A percentile compares a stretch with the other conserved stretches of the same genome.
phyloP scores from a whole-genome alignment of 805 yeast species.

The Saturnispora besseyi region DNA sequence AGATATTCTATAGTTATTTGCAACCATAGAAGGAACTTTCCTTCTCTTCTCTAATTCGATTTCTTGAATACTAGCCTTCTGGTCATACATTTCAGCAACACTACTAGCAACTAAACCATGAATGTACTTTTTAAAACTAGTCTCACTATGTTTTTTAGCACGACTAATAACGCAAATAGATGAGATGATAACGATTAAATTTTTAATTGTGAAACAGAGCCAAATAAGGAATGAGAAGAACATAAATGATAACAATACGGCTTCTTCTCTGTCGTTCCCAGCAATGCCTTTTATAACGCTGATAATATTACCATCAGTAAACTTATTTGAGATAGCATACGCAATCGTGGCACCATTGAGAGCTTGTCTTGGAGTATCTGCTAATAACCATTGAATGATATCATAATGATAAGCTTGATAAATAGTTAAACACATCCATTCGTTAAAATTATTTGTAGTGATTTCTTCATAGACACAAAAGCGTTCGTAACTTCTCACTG shows the following conservation, averaged over 20 bases:
- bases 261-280: slow-evolving; percentile 50
- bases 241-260: slow-evolving; percentile 70
- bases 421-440: slow-evolving; percentile 57
- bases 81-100: slow-evolving; percentile 21
- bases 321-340: slow-evolving; percentile 38
- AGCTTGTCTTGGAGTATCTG: slow-evolving; percentile 84
- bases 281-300: slow-evolving; percentile 31
- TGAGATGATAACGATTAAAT: slow-evolving; percentile 17
- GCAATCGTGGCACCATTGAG: slow-evolving; percentile 67
- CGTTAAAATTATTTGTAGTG: slow-evolving; percentile 54
- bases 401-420: slow-evolving; percentile 59
- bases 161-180: slow-evolving; percentile 17
- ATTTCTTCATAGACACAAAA: slow-evolving; percentile 68
- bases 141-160: slow-evolving; percentile 6
- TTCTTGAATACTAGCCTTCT: slow-evolving; percentile 9
- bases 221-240: slow-evolving; percentile 65
- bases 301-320: slow-evolving; percentile 32
- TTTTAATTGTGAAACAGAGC: slow-evolving; percentile 44
- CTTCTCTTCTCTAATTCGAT: slow-evolving; percentile 18
- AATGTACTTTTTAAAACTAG: slow-evolving; percentile 18
- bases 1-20: not conserved
- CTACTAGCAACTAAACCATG: slow-evolving; percentile 22
- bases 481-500: slow-evolving; percentile 49
- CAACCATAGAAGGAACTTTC: slow-evolving; percentile 15
- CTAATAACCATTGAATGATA: slow-evolving; percentile 49